Base-by-base conservation (phyloP, 371 early-diverging fungal genomes). In the Syncephalastrum contaminatum region DNA sequence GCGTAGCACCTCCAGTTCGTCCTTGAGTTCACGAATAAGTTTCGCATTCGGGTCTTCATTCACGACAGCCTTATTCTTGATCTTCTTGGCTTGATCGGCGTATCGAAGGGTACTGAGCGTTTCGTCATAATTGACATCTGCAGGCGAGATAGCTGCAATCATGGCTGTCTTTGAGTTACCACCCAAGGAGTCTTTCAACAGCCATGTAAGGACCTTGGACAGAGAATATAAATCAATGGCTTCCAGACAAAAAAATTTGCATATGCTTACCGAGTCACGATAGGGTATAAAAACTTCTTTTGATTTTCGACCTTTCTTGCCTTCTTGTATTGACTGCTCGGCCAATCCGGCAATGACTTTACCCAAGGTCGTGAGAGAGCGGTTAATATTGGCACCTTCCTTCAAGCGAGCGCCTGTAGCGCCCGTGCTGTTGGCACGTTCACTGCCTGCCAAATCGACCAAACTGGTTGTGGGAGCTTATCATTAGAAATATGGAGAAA, bases 311-410 rank as follows among this genome's bases (percentile, higher is more conserved):
- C 70, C 60, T 20, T 77, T 84, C 56, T 77, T 81, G 48, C 75
- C 75, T 16, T 74, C 73, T 2, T 61, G 51, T 48, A 73, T 52
- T 3, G 87, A 85, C 48, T 81, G 84, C 22, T 94, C 94, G 3
- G 95, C 93, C 27, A 99, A 80, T 20, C 94, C 92, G 4, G 90
- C 88, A 57, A 99, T 99, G 30, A 99, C 99, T 63, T 96, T 98
- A n/a, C 99, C 98, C 0, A 99, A 83, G 0, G 96, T 86, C 16
- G 94, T 91, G 12, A 99, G 77, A 2, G 94, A 93, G 67, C 88
- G 89, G 79, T 99, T 99, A 65, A 99, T 99, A 59, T 94, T 92
- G 25, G 95, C 94, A 20, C 99, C 99, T 77, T 99, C 99, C 72
- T 97, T 97, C 18, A 99, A 73, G 8, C 99, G 84, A 13, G 81